phyloP scores from a whole-genome alignment of 768 basidiomycete genomes.

The Rhizopogon vulgaris region DNA sequence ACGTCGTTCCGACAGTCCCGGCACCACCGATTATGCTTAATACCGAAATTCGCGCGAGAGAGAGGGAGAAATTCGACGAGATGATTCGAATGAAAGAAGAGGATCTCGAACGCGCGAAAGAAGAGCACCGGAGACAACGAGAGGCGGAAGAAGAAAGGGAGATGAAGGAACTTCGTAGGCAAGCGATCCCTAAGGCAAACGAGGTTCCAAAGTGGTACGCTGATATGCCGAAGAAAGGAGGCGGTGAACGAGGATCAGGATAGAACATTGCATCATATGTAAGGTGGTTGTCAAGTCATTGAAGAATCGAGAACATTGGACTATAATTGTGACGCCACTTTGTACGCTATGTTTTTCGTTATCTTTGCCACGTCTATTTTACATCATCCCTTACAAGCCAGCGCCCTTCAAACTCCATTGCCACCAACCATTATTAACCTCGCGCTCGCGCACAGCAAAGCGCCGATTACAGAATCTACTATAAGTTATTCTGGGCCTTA shows the following conservation, averaged over 20 bases:
- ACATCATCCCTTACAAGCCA: slow-evolving; percentile 5
- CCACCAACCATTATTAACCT: neutral
- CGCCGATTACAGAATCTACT: slow-evolving; percentile 7
- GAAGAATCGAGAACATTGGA: slow-evolving; percentile 3
- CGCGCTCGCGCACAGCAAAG: neutral
- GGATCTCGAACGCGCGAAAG: slow-evolving; percentile 41
- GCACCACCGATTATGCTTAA: slow-evolving; percentile 36
- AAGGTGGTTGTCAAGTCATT: slow-evolving; percentile 9
- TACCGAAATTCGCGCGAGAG: slow-evolving; percentile 52
- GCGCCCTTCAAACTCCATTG: neutral
- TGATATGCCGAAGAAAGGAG: slow-evolving; percentile 54
- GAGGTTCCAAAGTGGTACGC: slow-evolving; percentile 76
- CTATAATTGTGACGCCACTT: slow-evolving; percentile 8
- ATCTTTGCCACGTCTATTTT: slow-evolving; percentile 12
- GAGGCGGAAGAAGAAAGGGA: slow-evolving; percentile 56
- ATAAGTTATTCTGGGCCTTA: slow-evolving; percentile 19
- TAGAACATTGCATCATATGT: neutral
- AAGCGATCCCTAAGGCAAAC: slow-evolving; percentile 61
- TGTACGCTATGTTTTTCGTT: slow-evolving; percentile 12
- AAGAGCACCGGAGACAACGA: slow-evolving; percentile 39
- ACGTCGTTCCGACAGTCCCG: slow-evolving; percentile 43
- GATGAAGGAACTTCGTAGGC: slow-evolving; percentile 55
- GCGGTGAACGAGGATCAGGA: slow-evolving; percentile 14
- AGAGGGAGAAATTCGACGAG: slow-evolving; percentile 61
- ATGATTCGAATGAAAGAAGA: slow-evolving; percentile 49